Conservation (phyloP, 805 yeast genomes). For the Schwanniomyces yamadae region DNA sequence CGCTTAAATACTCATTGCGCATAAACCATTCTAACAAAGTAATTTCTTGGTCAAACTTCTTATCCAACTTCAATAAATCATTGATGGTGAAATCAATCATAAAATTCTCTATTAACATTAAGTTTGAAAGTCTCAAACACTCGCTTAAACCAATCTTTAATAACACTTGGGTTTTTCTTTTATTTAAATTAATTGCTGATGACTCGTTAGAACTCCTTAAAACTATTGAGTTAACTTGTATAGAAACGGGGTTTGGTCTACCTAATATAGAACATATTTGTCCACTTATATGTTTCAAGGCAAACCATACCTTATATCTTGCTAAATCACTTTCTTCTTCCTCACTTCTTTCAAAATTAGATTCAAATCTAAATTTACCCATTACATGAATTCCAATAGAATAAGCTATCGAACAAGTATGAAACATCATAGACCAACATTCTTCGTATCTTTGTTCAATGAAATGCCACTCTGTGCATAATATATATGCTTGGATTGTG, state of each 20-base stretch:
- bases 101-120: slow-evolving; percentile 51
- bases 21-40: slow-evolving; percentile 29
- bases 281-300: slow-evolving; percentile 46
- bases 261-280: slow-evolving; percentile 52
- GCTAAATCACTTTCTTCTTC: slow-evolving; percentile 30
- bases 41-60: slow-evolving; percentile 42
- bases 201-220: slow-evolving; percentile 20
- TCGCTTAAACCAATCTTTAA: slow-evolving; percentile 51
- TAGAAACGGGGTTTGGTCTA: slow-evolving; percentile 54
- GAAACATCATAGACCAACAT: slow-evolving; percentile 52
- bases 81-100: slow-evolving; percentile 43
- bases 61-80: slow-evolving; percentile 41
- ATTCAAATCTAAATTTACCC: slow-evolving; percentile 21
- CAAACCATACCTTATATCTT: slow-evolving; percentile 50
- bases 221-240: slow-evolving; percentile 33
- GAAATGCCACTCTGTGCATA: slow-evolving; percentile 52
- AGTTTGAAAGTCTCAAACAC: slow-evolving; percentile 47
- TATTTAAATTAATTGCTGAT: slow-evolving; percentile 15
- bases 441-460: slow-evolving; percentile 50
- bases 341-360: slow-evolving; percentile 16
- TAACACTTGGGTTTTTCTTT: slow-evolving; percentile 26
- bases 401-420: slow-evolving; percentile 48
- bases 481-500: slow-evolving; percentile 49
- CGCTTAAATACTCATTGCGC: slow-evolving; percentile 8
- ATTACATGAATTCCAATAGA: slow-evolving; percentile 53